Evolutionary conservation across 805 yeast genomes (phyloP).

Genomic region (Ogataea corticis): DNA sequence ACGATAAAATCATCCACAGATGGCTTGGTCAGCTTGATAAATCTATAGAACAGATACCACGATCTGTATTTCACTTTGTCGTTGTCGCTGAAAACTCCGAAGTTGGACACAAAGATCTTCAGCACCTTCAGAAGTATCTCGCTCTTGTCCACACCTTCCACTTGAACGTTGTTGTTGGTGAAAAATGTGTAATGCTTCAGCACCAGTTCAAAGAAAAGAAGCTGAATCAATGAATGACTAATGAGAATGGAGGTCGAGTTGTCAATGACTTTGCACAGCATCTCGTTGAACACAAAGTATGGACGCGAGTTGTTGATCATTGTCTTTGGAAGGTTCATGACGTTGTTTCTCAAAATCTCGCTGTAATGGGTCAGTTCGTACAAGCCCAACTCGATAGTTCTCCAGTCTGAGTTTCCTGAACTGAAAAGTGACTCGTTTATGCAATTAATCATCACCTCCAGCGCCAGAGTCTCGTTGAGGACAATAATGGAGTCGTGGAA

Average conservation of each 20-base stretch:
- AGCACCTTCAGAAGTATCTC: constrained; percentile 62
- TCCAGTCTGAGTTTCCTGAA: constrained; percentile 55
- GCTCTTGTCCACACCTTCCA: constrained; percentile 41
- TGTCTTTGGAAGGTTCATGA: constrained; percentile 67
- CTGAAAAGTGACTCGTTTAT: constrained; percentile 45
- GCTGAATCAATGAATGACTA: constrained; percentile 79
- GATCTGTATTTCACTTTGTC: constrained; percentile 79
- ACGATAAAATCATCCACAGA: constrained; percentile 49
- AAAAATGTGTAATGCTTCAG: constrained; percentile 75
- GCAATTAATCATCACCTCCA: constrained; percentile 42
- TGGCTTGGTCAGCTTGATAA: constrained; percentile 75
- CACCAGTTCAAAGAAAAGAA: constrained; percentile 80
- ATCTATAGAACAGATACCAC: constrained; percentile 88
- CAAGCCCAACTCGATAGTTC: constrained; percentile 81
- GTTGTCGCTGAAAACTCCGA: constrained; percentile 76
- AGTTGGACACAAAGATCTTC: constrained; percentile 74
- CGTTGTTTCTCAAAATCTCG: constrained; percentile 75
- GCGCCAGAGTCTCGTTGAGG: constrained; percentile 38
- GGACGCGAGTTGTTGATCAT: constrained; percentile 69
- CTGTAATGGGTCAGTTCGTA: constrained; percentile 77
- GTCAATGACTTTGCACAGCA: constrained; percentile 49
- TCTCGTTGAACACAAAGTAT: constrained; percentile 57
- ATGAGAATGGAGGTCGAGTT: constrained; percentile 42
- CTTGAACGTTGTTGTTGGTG: constrained; percentile 42
- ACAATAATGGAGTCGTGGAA: constrained; percentile 81